These are phyloP conservation scores for Skeletonema marinoi DNA, from an alignment of 108 stramenopile species.

Conservation along the genomic window DNA sequence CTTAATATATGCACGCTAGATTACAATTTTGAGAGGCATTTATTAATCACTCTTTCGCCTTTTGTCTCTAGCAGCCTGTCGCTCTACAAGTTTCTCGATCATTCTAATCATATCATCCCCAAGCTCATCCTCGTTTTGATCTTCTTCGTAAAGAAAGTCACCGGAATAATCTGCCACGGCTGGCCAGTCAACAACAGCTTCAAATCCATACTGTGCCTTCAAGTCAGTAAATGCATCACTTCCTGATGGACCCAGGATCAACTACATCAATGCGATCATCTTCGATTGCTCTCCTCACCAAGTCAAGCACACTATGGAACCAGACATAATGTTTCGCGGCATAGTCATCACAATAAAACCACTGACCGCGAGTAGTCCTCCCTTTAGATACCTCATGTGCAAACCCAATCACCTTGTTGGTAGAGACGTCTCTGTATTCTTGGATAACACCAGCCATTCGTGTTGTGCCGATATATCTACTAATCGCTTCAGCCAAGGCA, in stretches of 20 bases:
- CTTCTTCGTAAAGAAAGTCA: slow-evolving; percentile 55
- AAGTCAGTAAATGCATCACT: slow-evolving; percentile 74
- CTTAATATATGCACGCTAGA: not conserved
- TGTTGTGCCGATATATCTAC: slow-evolving; percentile 70
- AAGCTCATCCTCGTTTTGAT: slow-evolving; percentile 38
- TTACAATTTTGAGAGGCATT: not conserved
- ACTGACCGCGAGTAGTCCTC: slow-evolving; percentile 69
- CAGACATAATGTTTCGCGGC: slow-evolving; percentile 76
- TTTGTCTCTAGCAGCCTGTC: slow-evolving; percentile 16
- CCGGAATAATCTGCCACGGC: slow-evolving; percentile 65
- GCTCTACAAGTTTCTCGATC: slow-evolving; percentile 19
- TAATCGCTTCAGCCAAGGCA: slow-evolving; percentile 71
- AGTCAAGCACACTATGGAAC: slow-evolving; percentile 72
- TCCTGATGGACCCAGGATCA: slow-evolving; percentile 74
- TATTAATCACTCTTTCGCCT: slow-evolving; percentile 14
- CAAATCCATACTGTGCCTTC: slow-evolving; percentile 72
- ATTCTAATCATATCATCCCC: slow-evolving; percentile 38
- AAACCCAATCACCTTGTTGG: slow-evolving; percentile 67
- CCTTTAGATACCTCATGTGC: slow-evolving; percentile 75
- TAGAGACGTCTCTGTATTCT: slow-evolving; percentile 60
- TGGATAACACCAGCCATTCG: slow-evolving; percentile 71
- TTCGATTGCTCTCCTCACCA: slow-evolving; percentile 65
- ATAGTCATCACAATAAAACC: slow-evolving; percentile 80
- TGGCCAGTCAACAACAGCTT: slow-evolving; percentile 69
- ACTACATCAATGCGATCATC: slow-evolving; percentile 65